Base-by-base conservation (phyloP, 257 asterid genomes). In the Penstemon davidsonii region DNA sequence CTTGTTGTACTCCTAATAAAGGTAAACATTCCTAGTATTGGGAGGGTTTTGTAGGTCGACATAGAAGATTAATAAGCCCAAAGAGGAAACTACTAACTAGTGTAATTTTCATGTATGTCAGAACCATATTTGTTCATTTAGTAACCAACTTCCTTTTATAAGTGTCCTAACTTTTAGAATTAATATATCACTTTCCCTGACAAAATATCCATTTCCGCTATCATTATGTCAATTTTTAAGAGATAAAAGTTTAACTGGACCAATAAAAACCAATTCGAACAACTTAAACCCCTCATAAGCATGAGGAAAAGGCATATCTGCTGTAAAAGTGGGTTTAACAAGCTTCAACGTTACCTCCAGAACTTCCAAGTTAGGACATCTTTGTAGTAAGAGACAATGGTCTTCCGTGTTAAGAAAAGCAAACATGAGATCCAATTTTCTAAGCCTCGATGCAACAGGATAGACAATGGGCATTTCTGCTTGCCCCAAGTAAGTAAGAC, bases 401-500 rank as follows among this genome's bases (percentile, higher is more conserved):
- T 75, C 79, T 76, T 85, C 88, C 6, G 91, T 85, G 73, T 82
- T 83, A 33, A 85, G 86, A 49, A 85, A 47, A 53, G 86, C 80
- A 57, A 74, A 82, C 39, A 80, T 80, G 55, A 85, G 90, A 76
- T 85, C 90, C 82, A 85, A 49, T 54, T 76, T 82, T 60, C 60
- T 78, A 8, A 85, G 73, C 68, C 61, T 82, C 8, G 79, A 64
- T 33, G 91, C 83, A 72, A 85, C 56, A 19, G 88, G 88, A 74
- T 78, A 78, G 44, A 85, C 60, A 19, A 82, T 70, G 25, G 90
- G 90, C 81, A 85, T 70, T 46, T 85, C 87, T 41, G 63, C 73
- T 46, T 58, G 74, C 64, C 83, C 86, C 73, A 82, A 51, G 64
- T 46, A 85, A 50, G 86, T 74, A 45, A 82, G 82, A 46, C 84